Conservation (phyloP, 129 eudicot genomes). For the Pittosporum tobira region DNA sequence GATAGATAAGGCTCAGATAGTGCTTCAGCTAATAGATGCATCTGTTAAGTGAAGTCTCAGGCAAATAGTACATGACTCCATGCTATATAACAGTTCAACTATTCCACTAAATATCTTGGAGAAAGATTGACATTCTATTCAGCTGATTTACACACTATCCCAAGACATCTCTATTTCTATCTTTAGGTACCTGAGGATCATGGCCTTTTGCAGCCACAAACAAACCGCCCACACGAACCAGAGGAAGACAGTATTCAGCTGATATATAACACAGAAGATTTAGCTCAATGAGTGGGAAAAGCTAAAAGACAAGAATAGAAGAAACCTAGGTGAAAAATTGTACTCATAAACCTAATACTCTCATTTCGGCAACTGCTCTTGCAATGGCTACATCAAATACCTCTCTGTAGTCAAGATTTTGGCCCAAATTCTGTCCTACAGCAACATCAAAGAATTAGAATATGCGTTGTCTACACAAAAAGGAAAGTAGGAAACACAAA, state of each 20-base stretch:
- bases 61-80: background rate
- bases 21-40: constrained; percentile 4
- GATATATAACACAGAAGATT: constrained; percentile 10
- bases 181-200: constrained; percentile 64
- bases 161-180: too few relatives aligned
- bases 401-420: constrained; percentile 60
- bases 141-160: too few relatives aligned
- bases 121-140: constrained; percentile 6
- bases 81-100: background rate
- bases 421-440: constrained; percentile 80
- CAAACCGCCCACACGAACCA: constrained; percentile 90
- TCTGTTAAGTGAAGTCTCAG: background rate
- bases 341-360: constrained; percentile 58
- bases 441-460: constrained; percentile 14
- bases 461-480: constrained; percentile 9
- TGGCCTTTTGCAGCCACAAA: constrained; percentile 99
- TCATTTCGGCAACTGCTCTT: constrained; percentile 95
- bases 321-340: constrained; percentile 1
- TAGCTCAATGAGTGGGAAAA: background rate
- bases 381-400: constrained; percentile 86
- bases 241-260: constrained; percentile 97
- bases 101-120: constrained; percentile 8
- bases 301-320: constrained; percentile 4
- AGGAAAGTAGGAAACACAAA: background rate
- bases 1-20: background rate